A percentile compares a stretch with the other conserved stretches of the same genome.
These are phyloP conservation scores for Paecilomyces variotii DNA, from an alignment of 2,329 filamentous ascomycete genomes.

Conservation along the genomic window DNA sequence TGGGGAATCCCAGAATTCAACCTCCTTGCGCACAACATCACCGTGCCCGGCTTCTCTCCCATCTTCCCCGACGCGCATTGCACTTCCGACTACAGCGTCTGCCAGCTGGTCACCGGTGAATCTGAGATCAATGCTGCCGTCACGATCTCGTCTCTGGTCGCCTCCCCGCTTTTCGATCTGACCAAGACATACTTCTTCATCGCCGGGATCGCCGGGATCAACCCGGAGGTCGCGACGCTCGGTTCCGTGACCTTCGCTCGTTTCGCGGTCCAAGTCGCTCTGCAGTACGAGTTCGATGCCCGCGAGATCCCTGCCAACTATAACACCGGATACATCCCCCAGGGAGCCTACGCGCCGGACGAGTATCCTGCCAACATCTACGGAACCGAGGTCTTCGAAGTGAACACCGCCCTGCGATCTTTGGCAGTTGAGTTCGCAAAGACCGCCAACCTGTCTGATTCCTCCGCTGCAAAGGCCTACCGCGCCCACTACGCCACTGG, in stretches of 20 bases:
- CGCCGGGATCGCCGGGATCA: constrained; percentile 67
- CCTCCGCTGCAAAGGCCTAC: constrained; percentile 43
- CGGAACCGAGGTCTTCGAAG: constrained; percentile 62
- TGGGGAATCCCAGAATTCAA: constrained; percentile 49
- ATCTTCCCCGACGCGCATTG: constrained; percentile 60
- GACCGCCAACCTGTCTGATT: constrained; percentile 47
- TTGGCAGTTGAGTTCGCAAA: constrained; percentile 45
- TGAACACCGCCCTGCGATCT: constrained; percentile 52
- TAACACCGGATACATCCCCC: constrained; percentile 61
- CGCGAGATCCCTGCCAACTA: constrained; percentile 60
- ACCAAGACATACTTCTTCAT: constrained; percentile 62
- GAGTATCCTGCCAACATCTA: constrained; percentile 54
- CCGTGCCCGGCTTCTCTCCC: constrained; percentile 56
- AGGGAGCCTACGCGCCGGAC: constrained; percentile 48
- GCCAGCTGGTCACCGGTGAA: constrained; percentile 62
- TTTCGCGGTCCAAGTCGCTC: constrained; percentile 64
- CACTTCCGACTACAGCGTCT: constrained; percentile 52
- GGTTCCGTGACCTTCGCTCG: constrained; percentile 59
- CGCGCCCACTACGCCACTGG: constrained; percentile 43
- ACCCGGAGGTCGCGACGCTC: constrained; percentile 58
- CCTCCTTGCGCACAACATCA: constrained; percentile 50
- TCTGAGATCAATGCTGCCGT: constrained; percentile 67
- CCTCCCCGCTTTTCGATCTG: constrained; percentile 57
- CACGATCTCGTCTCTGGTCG: constrained; percentile 55
- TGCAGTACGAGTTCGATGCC: constrained; percentile 68